Evolutionary conservation across 1,284 basidiomycete species (phyloP), one percentile per base, ranked within the genome.

Genomic region (Pterula multifida): DNA sequence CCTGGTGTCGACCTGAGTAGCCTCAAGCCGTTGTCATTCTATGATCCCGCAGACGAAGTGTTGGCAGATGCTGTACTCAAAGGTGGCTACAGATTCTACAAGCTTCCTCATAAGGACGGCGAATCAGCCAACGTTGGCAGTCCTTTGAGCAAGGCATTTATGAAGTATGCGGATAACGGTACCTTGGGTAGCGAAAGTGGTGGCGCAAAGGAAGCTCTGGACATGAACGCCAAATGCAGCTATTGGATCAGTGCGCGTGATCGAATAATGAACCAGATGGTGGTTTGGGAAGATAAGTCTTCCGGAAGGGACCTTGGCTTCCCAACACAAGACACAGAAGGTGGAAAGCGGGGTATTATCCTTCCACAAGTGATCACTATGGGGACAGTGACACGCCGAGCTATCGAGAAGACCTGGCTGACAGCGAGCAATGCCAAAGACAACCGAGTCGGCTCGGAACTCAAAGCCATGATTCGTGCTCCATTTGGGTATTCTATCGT

Each of bases 381-480:
- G 96, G 96, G 96, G 11, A 97, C 96, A 0, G 90, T 98, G 46
- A 98, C 95, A 12, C 87, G 94, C 9, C 85, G 95, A 21, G 94
- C 96, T 1, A 97, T 98, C 56, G 96, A 99, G 67, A 90, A 87
- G 65, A 98, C 96, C 0, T 98, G 96, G 96, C 71, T 98, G 47
- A 98, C 96, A 0, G 96, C 95, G 0, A 95, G 92, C 55, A 99
- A 99, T 59, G 94, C 95, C 2, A 98, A 99, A 73, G 85, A 85
- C 69, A 96, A 96, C 59, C 87, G 95, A 19, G 90, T 98, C 13
- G 96, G 96, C 1, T 96, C 92, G 0, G 96, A 99, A 67, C 79
- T 98, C 53, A 98, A 98, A 65, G 85, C 94, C 0, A 96, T 98
- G 92, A 84, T 99, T 21, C 84, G 87, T 32, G 93, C 95, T 0